These are phyloP conservation scores for Limonium bicolor DNA, from an alignment of 148 eudicot species.

Conservation along the genomic window DNA sequence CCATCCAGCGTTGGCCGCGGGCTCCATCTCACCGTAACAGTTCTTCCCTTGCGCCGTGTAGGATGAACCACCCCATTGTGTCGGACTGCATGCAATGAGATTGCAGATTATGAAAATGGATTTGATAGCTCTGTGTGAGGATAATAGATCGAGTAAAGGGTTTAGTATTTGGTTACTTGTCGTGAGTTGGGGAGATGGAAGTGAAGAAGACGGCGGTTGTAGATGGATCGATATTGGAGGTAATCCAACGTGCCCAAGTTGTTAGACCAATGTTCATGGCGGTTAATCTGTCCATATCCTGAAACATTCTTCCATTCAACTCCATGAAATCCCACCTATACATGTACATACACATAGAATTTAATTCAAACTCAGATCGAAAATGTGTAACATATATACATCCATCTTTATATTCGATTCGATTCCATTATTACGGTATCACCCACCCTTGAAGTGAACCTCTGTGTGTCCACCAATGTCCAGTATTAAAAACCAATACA, in stretches of 20 bases:
- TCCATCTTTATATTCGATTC: too few relatives aligned
- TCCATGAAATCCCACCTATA: conserved; percentile 95
- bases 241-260: conserved; percentile 92
- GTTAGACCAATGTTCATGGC: conserved; percentile 59
- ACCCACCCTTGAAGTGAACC: conserved; percentile 86
- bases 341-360: too few relatives aligned
- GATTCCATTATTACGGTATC: too few relatives aligned
- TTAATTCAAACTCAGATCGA: too few relatives aligned
- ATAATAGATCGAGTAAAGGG: too few relatives aligned
- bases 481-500: conserved; percentile 72
- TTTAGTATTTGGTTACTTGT: too few relatives aligned
- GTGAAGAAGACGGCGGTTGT: conserved; percentile 63
- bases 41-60: conserved; percentile 13
- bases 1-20: conserved; percentile 22
- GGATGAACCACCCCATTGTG: conserved; percentile 13
- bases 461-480: conserved; percentile 92
- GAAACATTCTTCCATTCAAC: conserved; percentile 37
- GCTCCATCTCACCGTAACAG: conserved; percentile 74
- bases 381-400: too few relatives aligned
- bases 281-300: conserved; percentile 67
- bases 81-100: conserved; percentile 47
- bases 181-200: conserved; percentile 55
- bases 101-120: too few relatives aligned
- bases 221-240: conserved; percentile 32
- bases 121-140: too few relatives aligned